Base-by-base conservation (phyloP, 225 moss, liverwort and hornwort species). In the Bryoerythrophyllum caledonicum region DNA sequence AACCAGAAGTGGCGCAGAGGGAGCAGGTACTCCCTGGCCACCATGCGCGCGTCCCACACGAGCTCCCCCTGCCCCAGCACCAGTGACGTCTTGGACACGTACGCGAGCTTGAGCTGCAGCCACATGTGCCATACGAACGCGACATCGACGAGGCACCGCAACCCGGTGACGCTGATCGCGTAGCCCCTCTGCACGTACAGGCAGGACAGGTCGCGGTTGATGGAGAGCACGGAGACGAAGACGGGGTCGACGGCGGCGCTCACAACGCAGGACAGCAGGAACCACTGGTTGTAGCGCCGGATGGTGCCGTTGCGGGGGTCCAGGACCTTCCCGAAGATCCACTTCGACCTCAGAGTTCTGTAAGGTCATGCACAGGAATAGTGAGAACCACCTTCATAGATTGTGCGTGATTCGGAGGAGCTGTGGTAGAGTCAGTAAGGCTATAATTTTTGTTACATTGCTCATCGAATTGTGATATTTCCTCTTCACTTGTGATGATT, bases 161-260 rank as follows among this genome's bases (percentile, higher is more conserved):
- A 84, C 7, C 51, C 32, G 7, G 91, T 85, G 57, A 90, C 74
- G 6, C 76, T 46, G 49, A 76, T 67, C 13, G 83, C 75, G 58
- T 81, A 65, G 24, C 73, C 78, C 78, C 67, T 84, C 38, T 93
- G 91, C n/a, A 93, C 82, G 57, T 91, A 88, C 8, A 96, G 59
- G 77, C 95, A 96, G 4, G 90, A 88, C 12, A 96, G 70, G 5
- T 63, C 57, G 43, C 63, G 71, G 60, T 93, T 67, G 52, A 96
- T 70, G 41, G 90, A 85, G 21, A 93, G 80, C 44, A 90, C 82
- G 69, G 82, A 86, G 3, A 91, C 62, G 77, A 96, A 93, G 48
- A 96, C 83, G 46, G 93, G 95, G 73, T 96, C 95, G 73, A 93
- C 82, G 34, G 87, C 90, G 48, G 88, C 86, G 10, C 95, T 91